Evolutionary conservation across 345 rosid species (phyloP), one percentile per base, ranked within the genome.

Genomic region (Pseudoturritis turrita): DNA sequence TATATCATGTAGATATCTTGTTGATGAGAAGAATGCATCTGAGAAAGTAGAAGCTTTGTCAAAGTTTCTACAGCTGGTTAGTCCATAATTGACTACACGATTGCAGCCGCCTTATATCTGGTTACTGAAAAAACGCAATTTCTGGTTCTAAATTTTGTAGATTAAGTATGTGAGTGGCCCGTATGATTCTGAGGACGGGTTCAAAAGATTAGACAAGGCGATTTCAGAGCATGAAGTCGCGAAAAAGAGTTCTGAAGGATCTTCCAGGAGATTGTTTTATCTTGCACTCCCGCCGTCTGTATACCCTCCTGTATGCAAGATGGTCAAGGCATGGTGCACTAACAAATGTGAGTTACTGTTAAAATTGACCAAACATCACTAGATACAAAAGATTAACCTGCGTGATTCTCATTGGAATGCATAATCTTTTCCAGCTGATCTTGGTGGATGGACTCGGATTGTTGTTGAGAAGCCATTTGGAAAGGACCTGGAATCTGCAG

Each of bases 401-500:
- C 3, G 35, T 62, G 22, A 13, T 19, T 57, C 46, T 59, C 15
- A 8, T 13, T 37, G 49, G 31, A 41, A 59, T 45, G 17, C 28
- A 26, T 46, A 67, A 36, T 37, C 14, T 78, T n/a, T n/a, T 70
- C 13, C 86, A 93, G 98, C 94, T 83, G 85, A 87, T 83, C 86
- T 82, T 79, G 92, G 94, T 78, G 98, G 98, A 68, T 93, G 98
- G 98, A 90, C 97, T 72, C 83, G 98, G 33, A 83, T 93, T 25
- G 96, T 93, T 73, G 94, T 91, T 59, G 99, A 95, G 86, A 95
- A 95, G 68, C 99, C 99, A 43, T 95, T 95, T 75, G 98, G 98
- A 56, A 91, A 81, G 68, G 99, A 95, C 73, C 62, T 91, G 77
- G 88, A 84, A 45, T 91, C 99, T 45, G 78, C 99, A 43, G 99